These are phyloP conservation scores for Aspergillus cejpii DNA, from an alignment of 2,329 filamentous ascomycete species.

Conservation along the genomic window DNA sequence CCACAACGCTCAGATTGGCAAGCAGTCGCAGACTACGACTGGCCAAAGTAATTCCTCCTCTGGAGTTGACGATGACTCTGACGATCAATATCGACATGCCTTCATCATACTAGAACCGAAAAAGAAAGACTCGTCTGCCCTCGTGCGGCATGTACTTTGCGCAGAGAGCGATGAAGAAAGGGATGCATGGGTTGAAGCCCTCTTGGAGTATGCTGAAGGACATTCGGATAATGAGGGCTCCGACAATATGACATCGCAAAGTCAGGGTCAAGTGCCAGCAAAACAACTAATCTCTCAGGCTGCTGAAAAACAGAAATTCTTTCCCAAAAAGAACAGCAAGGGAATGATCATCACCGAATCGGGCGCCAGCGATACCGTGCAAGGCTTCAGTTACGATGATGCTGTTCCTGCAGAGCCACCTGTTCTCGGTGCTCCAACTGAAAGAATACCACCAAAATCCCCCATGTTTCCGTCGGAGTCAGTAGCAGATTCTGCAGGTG, in stretches of 20 bases:
- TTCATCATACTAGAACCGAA: conserved; percentile 94
- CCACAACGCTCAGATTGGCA: conserved; percentile 83
- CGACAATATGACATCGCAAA: conserved; percentile 15
- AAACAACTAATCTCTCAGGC: conserved; percentile 18
- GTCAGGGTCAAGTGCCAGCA: conserved; percentile 14
- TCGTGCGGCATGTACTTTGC: conserved; percentile 89
- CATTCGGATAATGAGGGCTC: conserved; percentile 29
- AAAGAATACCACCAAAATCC: conserved; percentile 27
- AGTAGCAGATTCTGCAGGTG: conserved; percentile 26
- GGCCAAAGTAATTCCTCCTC: conserved; percentile 56
- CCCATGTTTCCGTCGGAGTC: conserved; percentile 30
- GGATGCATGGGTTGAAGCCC: conserved; percentile 85
- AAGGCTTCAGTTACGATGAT: conserved; percentile 51
- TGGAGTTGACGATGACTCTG: conserved; percentile 63
- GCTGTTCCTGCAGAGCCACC: conserved; percentile 54
- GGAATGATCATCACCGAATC: conserved; percentile 38
- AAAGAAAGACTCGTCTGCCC: conserved; percentile 81
- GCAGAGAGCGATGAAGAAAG: conserved; percentile 90
- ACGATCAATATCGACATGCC: conserved; percentile 93
- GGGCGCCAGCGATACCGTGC: conserved; percentile 34
- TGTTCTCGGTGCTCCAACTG: conserved; percentile 41
- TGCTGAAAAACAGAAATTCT: conserved; percentile 21
- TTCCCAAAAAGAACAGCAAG: conserved; percentile 24
- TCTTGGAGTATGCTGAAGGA: conserved; percentile 77
- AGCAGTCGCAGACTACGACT: conserved; percentile 63